phyloP scores from a whole-genome alignment of 208 protist genomes.

The Trypanosoma platydactyli region DNA sequence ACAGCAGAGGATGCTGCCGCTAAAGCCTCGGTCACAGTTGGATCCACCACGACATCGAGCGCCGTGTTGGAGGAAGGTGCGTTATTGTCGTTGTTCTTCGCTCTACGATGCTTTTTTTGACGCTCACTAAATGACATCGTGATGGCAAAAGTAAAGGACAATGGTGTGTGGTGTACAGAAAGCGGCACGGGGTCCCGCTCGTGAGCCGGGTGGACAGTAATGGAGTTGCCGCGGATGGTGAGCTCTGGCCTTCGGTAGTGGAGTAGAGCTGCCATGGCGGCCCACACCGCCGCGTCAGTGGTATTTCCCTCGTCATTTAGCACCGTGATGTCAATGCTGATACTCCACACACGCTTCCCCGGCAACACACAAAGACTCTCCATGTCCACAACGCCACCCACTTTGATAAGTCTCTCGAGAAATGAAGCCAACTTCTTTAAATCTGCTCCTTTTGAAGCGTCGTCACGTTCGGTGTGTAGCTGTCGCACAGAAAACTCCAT shows the following conservation, averaged over 20 bases:
- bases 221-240: constrained; percentile 82
- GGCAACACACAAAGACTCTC: constrained; percentile 96
- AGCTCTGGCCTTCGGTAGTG: constrained; percentile 95
- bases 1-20: constrained; percentile 66
- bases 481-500: constrained; percentile 90
- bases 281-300: constrained; percentile 86
- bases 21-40: constrained; percentile 55
- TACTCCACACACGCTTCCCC: constrained; percentile 90
- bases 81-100: not conserved
- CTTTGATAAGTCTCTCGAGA: constrained; percentile 85
- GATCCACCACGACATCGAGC: constrained; percentile 71
- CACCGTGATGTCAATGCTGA: constrained; percentile 84
- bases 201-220: constrained; percentile 83
- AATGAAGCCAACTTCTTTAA: constrained; percentile 67
- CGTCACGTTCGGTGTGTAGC: constrained; percentile 79
- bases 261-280: constrained; percentile 83
- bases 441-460: constrained; percentile 15
- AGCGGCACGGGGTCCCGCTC: constrained; percentile 95
- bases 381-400: constrained; percentile 92
- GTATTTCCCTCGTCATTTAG: constrained; percentile 96
- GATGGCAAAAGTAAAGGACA: constrained; percentile 81
- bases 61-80: not conserved
- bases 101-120: constrained; percentile 5
- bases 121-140: constrained; percentile 38
- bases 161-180: constrained; percentile 93